Conservation (phyloP, 2,329 filamentous ascomycete genomes). For the Paracoccidioides brasiliensis region DNA sequence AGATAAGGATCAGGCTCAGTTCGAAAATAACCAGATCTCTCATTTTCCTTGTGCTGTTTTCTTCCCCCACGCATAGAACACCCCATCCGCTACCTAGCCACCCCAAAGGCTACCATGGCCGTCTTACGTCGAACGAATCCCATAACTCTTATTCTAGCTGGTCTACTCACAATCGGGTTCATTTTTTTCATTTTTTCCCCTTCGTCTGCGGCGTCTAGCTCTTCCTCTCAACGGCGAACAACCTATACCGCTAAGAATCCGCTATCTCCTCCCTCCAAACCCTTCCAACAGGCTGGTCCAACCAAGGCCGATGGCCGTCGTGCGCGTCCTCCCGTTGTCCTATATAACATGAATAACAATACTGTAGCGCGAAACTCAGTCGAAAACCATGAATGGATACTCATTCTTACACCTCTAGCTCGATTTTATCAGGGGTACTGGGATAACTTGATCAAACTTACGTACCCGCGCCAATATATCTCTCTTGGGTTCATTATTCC, state of each 20-base stretch:
- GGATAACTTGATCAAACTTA: constrained; percentile 75
- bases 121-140: constrained; percentile 61
- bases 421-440: constrained; percentile 92
- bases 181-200: constrained; percentile 50
- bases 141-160: constrained; percentile 59
- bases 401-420: constrained; percentile 85
- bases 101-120: constrained; percentile 35
- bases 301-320: constrained; percentile 33
- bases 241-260: constrained; percentile 52
- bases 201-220: constrained; percentile 39
- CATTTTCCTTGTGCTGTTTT: not conserved
- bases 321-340: constrained; percentile 69
- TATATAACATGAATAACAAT: constrained; percentile 91
- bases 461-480: constrained; percentile 87
- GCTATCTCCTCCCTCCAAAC: constrained; percentile 60
- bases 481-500: constrained; percentile 93
- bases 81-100: not conserved
- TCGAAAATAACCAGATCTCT: not conserved
- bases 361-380: constrained; percentile 67
- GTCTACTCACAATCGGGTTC: constrained; percentile 58
- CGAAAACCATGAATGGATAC: constrained; percentile 67
- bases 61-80: not conserved
- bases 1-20: not conserved
- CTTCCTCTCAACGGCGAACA: constrained; percentile 38
- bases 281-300: constrained; percentile 54